A percentile compares a stretch with the other conserved stretches of the same genome.
These are phyloP conservation scores for Aureobasidium sp. DNA, from an alignment of 2,329 filamentous ascomycete genomes.

Conservation along the genomic window DNA sequence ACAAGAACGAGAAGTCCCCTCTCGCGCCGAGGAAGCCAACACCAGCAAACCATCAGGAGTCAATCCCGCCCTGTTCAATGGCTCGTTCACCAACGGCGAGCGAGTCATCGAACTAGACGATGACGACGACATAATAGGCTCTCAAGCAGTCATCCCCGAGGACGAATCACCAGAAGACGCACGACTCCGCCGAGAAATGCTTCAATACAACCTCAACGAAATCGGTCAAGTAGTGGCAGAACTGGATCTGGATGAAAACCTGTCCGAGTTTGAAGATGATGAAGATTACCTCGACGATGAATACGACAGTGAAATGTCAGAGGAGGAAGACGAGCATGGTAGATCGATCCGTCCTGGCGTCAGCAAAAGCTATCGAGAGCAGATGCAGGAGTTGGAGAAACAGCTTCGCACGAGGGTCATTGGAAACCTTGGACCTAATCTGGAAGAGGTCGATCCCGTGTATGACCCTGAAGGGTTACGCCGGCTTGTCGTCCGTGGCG, in stretches of 20 bases:
- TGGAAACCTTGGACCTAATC: conserved; percentile 51
- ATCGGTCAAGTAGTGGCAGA: conserved; percentile 90
- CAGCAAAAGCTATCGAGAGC: conserved; percentile 65
- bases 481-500: conserved; percentile 42
- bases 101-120: conserved; percentile 40
- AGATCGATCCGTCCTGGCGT: conserved; percentile 62
- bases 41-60: neutral
- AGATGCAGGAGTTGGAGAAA: conserved; percentile 81
- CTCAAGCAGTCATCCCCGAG: conserved; percentile 56
- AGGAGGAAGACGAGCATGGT: conserved; percentile 71
- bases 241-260: conserved; percentile 69
- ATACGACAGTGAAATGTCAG: conserved; percentile 42
- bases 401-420: conserved; percentile 57
- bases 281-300: conserved; percentile 41
- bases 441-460: conserved; percentile 27
- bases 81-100: conserved; percentile 21
- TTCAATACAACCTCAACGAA: conserved; percentile 80
- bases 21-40: neutral
- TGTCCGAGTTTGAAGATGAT: conserved; percentile 44
- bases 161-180: conserved; percentile 77
- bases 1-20: conserved; percentile 2
- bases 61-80: conserved; percentile 8
- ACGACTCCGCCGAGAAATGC: conserved; percentile 74
- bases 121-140: conserved; percentile 34
- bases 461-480: conserved; percentile 47